These are phyloP conservation scores for Pleurotus tuber-regium DNA, from an alignment of 768 basidiomycete genomes.

Conservation along the genomic window DNA sequence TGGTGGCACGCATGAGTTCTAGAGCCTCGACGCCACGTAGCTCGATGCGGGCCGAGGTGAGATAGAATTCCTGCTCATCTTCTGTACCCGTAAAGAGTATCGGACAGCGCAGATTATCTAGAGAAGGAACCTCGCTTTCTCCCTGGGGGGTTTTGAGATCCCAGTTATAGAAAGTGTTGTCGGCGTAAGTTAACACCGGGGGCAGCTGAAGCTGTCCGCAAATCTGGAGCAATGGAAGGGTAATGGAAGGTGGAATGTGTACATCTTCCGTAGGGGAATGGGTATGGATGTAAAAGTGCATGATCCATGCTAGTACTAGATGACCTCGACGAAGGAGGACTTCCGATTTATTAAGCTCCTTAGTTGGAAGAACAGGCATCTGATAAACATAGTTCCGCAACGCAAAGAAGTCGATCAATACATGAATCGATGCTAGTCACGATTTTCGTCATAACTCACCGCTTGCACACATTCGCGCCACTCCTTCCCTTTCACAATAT, in stretches of 20 bases:
- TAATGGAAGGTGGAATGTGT: conserved; percentile 69
- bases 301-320: conserved; percentile 69
- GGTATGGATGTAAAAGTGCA: conserved; percentile 81
- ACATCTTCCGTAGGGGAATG: conserved; percentile 48
- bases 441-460: conserved; percentile 31
- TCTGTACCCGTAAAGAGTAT: conserved; percentile 75
- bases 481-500: conserved; percentile 38
- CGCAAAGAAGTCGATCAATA: conserved; percentile 1
- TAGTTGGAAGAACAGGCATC: conserved; percentile 53
- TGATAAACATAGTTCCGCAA: conserved; percentile 22
- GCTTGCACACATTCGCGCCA: conserved; percentile 54
- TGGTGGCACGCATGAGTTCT: conserved; percentile 79
- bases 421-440: conserved; percentile 11
- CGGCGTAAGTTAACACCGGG: conserved; percentile 89
- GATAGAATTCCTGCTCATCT: conserved; percentile 91
- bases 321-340: conserved; percentile 71
- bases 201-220: conserved; percentile 76
- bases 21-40: conserved; percentile 84
- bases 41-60: conserved; percentile 87
- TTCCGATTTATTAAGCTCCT: conserved; percentile 46
- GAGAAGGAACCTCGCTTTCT: conserved; percentile 35
- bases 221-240: conserved; percentile 75
- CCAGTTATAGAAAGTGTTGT: conserved; percentile 94
- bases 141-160: conserved; percentile 31
- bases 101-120: conserved; percentile 63